Base-by-base conservation (phyloP, 371 early-diverging fungal genomes). In the Capillidium heterosporum region DNA sequence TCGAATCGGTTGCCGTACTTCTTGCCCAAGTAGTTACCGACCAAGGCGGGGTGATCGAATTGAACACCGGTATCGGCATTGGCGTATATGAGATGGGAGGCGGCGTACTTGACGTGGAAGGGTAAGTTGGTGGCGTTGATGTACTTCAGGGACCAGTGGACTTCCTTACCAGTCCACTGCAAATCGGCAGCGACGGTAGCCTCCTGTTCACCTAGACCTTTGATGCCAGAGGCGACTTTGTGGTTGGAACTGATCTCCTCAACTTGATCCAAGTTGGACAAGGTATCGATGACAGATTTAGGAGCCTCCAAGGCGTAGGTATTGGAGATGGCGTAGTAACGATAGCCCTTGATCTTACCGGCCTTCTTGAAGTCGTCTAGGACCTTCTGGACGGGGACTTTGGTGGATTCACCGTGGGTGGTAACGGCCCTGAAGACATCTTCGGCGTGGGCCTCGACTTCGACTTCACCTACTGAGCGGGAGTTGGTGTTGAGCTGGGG, bases 11-110 rank as follows among this genome's bases (percentile, higher is more conserved):
- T 40, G 4, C 28, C 28, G 10, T 28, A 13, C 11, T 29, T 31
- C 5, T 32, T 35, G 19, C 49, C 49, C 13, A 49, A 49, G 19
- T 49, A 68, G 52, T 67, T 67, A 8, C 68, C 79, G 28, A 84
- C 86, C 21, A 87, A 64, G 10, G 81, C 82, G 31, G 85, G 84
- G 56, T 85, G 87, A 52, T 58, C 62, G 60, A 74, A 79, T 49
- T 79, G 76, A 35, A 78, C 59, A 49, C 85, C 78, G 29, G 26
- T 71, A 67, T 72, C 83, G 48, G 82, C 74, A 35, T 31, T 49
- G 19, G 29, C 49, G 28, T 49, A 49, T 15, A 21, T 4, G 5
- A 49, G 28, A 13, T 28, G 4, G 7, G 26, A 7, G 4, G 49
- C 49, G 11, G 4, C 19, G 23, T 17, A 28, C 3, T 8, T 10